Percentiles rank a stretch among this genome's conserved stretches.
Evolutionary conservation across 495 filamentous ascomycete species (phyloP).

Genomic region (Thermochaetoides thermophila): DNA sequence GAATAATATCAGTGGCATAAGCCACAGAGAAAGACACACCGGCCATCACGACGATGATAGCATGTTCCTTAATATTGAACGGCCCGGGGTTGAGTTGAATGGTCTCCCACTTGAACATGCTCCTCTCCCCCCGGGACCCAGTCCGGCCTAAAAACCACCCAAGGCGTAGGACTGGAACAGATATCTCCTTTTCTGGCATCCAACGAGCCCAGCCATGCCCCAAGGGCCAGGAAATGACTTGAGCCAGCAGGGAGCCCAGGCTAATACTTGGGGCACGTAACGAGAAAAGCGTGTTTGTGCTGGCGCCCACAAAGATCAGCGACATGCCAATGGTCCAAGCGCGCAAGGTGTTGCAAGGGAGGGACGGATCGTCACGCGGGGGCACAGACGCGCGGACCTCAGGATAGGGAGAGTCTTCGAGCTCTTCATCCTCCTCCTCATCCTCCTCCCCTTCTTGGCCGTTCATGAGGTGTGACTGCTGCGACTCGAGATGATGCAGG

Average conservation of each 20-base stretch:
- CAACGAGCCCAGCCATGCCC: constrained; percentile 39
- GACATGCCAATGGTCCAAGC: constrained; percentile 59
- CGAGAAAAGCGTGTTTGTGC: constrained; percentile 57
- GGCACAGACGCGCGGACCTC: constrained; percentile 50
- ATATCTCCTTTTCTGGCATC: constrained; percentile 37
- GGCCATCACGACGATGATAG: constrained; percentile 63
- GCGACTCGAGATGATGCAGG: constrained; percentile 7
- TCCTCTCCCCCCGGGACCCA: not conserved
- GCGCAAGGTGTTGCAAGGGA: constrained; percentile 55
- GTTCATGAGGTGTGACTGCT: not conserved
- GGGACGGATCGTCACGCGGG: constrained; percentile 46
- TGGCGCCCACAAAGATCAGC: constrained; percentile 49
- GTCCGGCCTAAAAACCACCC: too few relatives aligned
- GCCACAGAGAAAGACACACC: constrained; percentile 45
- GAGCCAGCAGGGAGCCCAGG: constrained; percentile 52
- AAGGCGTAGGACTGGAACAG: not conserved
- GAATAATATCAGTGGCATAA: constrained; percentile 54
- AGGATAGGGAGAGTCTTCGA: constrained; percentile 53
- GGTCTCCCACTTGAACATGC: not conserved
- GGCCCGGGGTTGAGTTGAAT: constrained; percentile 46
- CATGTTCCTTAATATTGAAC: constrained; percentile 73
- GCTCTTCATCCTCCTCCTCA: constrained; percentile 13
- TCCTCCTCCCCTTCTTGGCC: constrained; percentile 2
- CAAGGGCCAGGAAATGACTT: constrained; percentile 56
- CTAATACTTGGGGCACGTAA: constrained; percentile 50